A percentile compares a stretch with the other conserved stretches of the same genome.
Conservation (phyloP, 2,329 filamentous ascomycete genomes). For the Cryphonectria naterciae region DNA sequence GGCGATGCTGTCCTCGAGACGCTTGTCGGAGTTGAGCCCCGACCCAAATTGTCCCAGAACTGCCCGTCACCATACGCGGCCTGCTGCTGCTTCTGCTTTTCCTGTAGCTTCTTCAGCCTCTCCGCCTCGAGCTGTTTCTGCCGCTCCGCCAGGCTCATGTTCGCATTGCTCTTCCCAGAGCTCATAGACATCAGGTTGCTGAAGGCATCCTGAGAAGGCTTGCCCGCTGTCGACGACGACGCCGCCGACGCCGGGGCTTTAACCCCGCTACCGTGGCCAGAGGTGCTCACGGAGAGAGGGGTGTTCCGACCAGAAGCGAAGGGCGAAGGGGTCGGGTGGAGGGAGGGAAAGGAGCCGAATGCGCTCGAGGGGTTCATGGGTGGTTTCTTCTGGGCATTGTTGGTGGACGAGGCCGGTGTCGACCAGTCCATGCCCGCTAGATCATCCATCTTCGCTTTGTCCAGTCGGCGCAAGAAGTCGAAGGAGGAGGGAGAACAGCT, state of each 20-base stretch:
- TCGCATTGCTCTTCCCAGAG: conserved; percentile 64
- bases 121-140: conserved; percentile 69
- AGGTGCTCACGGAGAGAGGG: conserved; percentile 56
- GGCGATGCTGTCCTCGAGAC: conserved; percentile 54
- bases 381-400: conserved; percentile 41
- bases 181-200: conserved; percentile 73
- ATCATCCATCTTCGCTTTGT: conserved; percentile 58
- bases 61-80: conserved; percentile 76
- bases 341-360: conserved; percentile 50
- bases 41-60: conserved; percentile 76
- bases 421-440: conserved; percentile 65
- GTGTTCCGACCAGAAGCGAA: conserved; percentile 60
- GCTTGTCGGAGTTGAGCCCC: conserved; percentile 45
- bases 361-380: conserved; percentile 48
- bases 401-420: conserved; percentile 41
- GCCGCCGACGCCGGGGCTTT: conserved; percentile 43
- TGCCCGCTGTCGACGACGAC: conserved; percentile 40
- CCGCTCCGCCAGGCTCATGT: conserved; percentile 77
- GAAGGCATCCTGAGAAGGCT: conserved; percentile 72
- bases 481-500: background rate
- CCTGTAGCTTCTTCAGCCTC: conserved; percentile 73
- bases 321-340: conserved; percentile 61
- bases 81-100: conserved; percentile 72
- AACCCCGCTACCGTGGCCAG: conserved; percentile 38
- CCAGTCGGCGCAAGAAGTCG: conserved; percentile 10